phyloP scores from a whole-genome alignment of 2,329 filamentous ascomycete genomes.

The Fusarium sp. region DNA sequence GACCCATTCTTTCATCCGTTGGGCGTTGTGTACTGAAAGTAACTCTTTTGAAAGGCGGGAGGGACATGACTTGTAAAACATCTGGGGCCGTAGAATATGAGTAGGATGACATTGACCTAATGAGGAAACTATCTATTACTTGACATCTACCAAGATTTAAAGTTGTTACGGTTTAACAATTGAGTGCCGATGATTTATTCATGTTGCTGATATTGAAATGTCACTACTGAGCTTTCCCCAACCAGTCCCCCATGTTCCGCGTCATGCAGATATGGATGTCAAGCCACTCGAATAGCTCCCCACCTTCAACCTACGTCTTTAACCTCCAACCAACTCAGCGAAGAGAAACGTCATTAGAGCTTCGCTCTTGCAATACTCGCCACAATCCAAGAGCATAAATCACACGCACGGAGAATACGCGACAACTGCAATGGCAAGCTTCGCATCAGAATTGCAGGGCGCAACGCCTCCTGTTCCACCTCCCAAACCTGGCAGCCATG shows the following conservation, averaged over 20 bases:
- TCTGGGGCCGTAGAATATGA: conserved; percentile 22
- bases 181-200: background rate
- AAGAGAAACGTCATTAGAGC: background rate
- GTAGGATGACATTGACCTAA: conserved; percentile 11
- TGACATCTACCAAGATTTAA: background rate
- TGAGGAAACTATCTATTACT: conserved; percentile 6
- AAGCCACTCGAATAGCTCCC: conserved; percentile 13
- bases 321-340: conserved; percentile 7
- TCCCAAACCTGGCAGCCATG: conserved; percentile 77
- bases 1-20: conserved; percentile 6
- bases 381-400: background rate
- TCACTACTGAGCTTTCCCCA: background rate
- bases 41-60: conserved; percentile 21
- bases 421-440: conserved; percentile 47
- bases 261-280: background rate
- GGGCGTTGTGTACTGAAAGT: conserved; percentile 30
- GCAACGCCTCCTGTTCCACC: conserved; percentile 73
- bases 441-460: conserved; percentile 47
- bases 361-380: background rate
- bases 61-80: conserved; percentile 36
- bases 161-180: background rate
- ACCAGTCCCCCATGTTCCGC: conserved; percentile 27
- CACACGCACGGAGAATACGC: background rate
- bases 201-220: background rate
- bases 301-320: conserved; percentile 23